Percentiles rank a stretch among this genome's conserved stretches.
Conservation (phyloP, 768 basidiomycete species). For the Mycena galopus region DNA sequence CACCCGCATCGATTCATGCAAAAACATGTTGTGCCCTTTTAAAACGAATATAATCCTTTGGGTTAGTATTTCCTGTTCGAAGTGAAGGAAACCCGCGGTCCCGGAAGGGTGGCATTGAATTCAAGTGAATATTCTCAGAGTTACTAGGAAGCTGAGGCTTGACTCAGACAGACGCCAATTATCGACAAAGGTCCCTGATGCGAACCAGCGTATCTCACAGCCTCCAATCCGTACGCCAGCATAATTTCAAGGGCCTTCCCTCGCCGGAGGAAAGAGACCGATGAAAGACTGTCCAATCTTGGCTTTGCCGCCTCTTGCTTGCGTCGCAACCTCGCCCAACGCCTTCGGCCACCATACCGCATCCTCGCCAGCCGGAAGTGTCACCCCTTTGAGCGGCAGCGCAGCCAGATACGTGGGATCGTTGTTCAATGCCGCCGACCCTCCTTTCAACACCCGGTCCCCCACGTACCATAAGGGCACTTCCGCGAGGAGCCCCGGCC, state of each 20-base stretch:
- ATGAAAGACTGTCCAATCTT: conserved; percentile 33
- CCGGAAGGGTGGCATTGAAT: no score
- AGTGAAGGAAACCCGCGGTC: no score
- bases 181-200: no score
- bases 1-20: no score
- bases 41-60: no score
- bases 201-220: no score
- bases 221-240: background rate
- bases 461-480: conserved; percentile 36
- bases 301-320: conserved; percentile 24
- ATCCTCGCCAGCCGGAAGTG: conserved; percentile 12
- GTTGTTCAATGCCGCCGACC: conserved; percentile 26
- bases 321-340: conserved; percentile 20
- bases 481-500: conserved; percentile 32
- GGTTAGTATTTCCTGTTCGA: no score
- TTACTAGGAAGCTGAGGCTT: no score
- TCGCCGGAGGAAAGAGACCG: conserved; percentile 20
- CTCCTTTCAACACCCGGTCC: conserved; percentile 13
- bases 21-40: no score
- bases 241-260: background rate
- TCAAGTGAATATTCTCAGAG: no score
- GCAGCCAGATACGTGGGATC: conserved; percentile 22
- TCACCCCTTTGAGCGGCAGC: conserved; percentile 33
- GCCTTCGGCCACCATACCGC: conserved; percentile 32
- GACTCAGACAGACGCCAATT: no score